Evolutionary conservation across 2,329 filamentous ascomycete species (phyloP), one percentile per base, ranked within the genome.

Genomic region (Microdochium bolleyi): DNA sequence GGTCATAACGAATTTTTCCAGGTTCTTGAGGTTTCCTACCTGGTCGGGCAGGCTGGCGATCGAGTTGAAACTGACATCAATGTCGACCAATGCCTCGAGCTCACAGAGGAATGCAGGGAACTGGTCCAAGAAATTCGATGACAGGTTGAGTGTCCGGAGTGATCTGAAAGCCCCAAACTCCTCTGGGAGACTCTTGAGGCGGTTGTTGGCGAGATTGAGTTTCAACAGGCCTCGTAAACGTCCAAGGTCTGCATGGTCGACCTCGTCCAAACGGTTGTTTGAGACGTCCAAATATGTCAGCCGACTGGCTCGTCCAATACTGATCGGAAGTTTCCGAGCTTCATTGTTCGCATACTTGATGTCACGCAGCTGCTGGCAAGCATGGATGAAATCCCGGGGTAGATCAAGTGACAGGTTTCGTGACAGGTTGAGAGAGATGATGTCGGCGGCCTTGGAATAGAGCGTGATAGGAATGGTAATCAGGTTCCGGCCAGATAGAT

Each of bases 341-440:
- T 99, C 94, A 62, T 97, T 97, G 64, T 91, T 92, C 60, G 89
- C 91, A 69, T 88, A 99, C 64, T 95, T 96, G 76, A 99, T 94
- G 67, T 99, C 94, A 50, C 92, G 84, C 21, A 99, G 75, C 63
- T 92, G 91, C 60, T 87, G 84, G 71, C 94, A 99, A 25, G 89
- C 88, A 66, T 95, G 90, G 52, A 99, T 92, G 65, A 99, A 99
- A 68, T 99, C 94, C 64, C 91, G 90, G 0, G 94, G 94, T 14
- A 99, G 85, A 61, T 96, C 90, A 25, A 99, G 77, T 0, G 91
- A 94, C 48, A 97, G 73, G 61, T 99, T 99, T 37, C 89, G 83
- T 1, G 94, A 97, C 10, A 99, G 76, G 64, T 99, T 97, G 38
- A 99, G 79, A 0, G 91, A 95, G 52, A 95, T 92, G 60, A 99